A percentile compares a stretch with the other conserved stretches of the same genome.
These are phyloP conservation scores for Scleromitrula shiraiana DNA, from an alignment of 2,329 filamentous ascomycete species.

Conservation along the genomic window DNA sequence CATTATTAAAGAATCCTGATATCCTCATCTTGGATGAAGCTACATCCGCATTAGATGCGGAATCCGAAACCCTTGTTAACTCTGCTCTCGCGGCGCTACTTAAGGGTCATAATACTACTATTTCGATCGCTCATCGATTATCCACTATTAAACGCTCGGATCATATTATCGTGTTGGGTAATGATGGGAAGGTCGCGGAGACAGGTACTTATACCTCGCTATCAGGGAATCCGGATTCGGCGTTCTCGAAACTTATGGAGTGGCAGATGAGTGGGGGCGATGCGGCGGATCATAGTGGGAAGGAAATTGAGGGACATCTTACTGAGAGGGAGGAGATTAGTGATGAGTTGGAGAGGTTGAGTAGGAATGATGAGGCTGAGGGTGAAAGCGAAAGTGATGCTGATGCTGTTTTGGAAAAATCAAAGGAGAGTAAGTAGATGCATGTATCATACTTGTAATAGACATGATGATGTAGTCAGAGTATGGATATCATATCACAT, in stretches of 20 bases:
- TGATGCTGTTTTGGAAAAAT: slow-evolving; percentile 15
- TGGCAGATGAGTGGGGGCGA: slow-evolving; percentile 95
- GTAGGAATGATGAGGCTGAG: slow-evolving; percentile 15
- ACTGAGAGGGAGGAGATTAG: slow-evolving; percentile 16
- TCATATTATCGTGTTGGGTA: slow-evolving; percentile 83
- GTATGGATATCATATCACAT: too few species aligned
- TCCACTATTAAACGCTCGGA: slow-evolving; percentile 96
- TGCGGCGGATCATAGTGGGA: slow-evolving; percentile 33
- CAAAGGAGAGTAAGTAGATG: slow-evolving; percentile 13
- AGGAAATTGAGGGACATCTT: slow-evolving; percentile 22
- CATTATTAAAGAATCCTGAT: slow-evolving; percentile 90
- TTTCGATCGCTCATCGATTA: slow-evolving; percentile 91
- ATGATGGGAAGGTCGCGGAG: slow-evolving; percentile 83
- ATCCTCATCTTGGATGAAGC: slow-evolving; percentile 96
- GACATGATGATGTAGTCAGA: too few species aligned
- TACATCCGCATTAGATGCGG: slow-evolving; percentile 89
- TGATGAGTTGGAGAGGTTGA: slow-evolving; percentile 12
- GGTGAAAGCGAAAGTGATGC: slow-evolving; percentile 12
- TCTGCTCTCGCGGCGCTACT: slow-evolving; percentile 76
- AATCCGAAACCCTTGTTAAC: slow-evolving; percentile 95
- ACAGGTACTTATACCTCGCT: slow-evolving; percentile 77
- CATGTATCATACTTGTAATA: neutral
- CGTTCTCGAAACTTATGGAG: slow-evolving; percentile 95
- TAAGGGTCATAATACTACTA: slow-evolving; percentile 85
- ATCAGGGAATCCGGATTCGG: slow-evolving; percentile 63